Evolutionary conservation across 768 basidiomycete genomes (phyloP).

Genomic region (Lentinula detonsa): DNA sequence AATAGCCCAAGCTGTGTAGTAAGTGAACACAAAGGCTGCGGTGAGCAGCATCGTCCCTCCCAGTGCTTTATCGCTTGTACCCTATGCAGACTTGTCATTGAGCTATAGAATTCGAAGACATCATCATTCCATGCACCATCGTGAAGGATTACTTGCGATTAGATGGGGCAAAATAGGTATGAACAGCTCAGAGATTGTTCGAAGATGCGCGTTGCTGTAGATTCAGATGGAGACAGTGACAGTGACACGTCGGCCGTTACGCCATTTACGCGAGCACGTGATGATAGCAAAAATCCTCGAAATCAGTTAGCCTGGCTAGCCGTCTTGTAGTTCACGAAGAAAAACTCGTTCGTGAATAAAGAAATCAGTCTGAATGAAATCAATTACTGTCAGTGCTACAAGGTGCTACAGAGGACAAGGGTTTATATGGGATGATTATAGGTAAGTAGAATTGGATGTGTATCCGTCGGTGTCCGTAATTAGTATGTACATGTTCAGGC

Average conservation of each 20-base stretch:
- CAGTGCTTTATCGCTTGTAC: constrained; percentile 71
- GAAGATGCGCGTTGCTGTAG: no score
- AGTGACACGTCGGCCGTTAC: neutral
- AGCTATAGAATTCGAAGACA: neutral
- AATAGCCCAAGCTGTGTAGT: constrained; percentile 91
- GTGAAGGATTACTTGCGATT: neutral
- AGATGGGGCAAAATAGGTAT: neutral
- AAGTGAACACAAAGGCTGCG: constrained; percentile 72
- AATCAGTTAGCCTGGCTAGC: no score
- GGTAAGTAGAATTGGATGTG: no score
- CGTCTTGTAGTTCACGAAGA: no score
- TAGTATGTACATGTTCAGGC: neutral
- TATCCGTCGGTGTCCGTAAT: neutral
- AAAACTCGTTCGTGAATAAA: no score
- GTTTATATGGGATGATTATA: no score
- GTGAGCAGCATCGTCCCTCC: constrained; percentile 77
- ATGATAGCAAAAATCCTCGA: neutral
- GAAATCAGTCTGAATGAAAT: no score
- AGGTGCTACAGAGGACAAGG: no score
- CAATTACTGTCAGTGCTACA: no score
- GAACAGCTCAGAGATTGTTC: no score
- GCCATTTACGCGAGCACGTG: neutral
- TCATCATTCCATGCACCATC: neutral
- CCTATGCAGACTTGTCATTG: constrained; percentile 36
- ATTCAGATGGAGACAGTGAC: neutral